These are phyloP conservation scores for Phanerodontia chrysosporium DNA, from an alignment of 768 basidiomycete species.

Conservation along the genomic window DNA sequence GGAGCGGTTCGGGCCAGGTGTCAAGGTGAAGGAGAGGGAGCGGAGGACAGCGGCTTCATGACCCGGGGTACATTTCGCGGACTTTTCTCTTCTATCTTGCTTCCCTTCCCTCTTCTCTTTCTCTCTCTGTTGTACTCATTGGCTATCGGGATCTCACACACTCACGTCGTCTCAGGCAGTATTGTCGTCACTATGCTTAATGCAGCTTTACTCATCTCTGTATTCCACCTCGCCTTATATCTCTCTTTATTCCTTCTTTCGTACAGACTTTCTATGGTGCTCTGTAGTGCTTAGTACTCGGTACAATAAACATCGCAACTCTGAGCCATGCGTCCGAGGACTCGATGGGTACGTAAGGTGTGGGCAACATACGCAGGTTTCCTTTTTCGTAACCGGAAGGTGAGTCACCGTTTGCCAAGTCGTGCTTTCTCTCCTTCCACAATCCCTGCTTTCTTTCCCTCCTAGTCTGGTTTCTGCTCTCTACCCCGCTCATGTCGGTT, in stretches of 20 bases:
- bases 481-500: slow-evolving; percentile 15
- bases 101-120: background rate
- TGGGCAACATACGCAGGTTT: background rate
- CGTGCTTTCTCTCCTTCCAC: background rate
- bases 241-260: background rate
- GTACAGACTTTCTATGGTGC: background rate
- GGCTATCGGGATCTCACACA: slow-evolving; percentile 3
- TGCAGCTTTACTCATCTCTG: background rate
- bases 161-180: background rate
- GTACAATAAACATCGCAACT: background rate
- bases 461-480: background rate
- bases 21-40: slow-evolving; percentile 36
- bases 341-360: too few relatives aligned
- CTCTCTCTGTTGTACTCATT: slow-evolving; percentile 10
- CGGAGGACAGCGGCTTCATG: slow-evolving; percentile 28
- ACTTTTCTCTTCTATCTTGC: background rate
- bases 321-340: too few relatives aligned
- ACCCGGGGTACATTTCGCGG: slow-evolving; percentile 5
- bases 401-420: slow-evolving; percentile 4
- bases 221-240: background rate
- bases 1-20: slow-evolving; percentile 72
- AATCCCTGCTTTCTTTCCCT: background rate
- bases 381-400: background rate
- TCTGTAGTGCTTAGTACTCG: background rate
- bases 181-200: background rate